A percentile compares a stretch with the other conserved stretches of the same genome.
These are phyloP conservation scores for Solanum pinnatisectum DNA, from an alignment of 257 asterid species.

Conservation along the genomic window DNA sequence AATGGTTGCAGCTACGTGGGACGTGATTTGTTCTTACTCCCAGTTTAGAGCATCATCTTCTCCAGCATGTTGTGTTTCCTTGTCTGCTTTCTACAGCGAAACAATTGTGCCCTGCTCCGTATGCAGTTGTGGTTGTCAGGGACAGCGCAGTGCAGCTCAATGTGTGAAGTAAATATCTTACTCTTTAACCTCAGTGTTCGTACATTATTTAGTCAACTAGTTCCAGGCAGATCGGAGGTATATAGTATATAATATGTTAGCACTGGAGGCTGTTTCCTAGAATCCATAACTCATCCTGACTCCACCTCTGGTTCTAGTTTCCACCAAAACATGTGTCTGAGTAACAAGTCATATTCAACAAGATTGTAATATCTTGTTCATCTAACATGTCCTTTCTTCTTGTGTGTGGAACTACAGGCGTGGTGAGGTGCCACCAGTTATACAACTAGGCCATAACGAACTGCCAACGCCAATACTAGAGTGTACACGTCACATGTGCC, in stretches of 20 bases:
- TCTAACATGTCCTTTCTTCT: neutral
- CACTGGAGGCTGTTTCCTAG: neutral
- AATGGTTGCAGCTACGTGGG: conserved; percentile 53
- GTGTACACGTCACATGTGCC: conserved; percentile 72
- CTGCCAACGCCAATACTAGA: conserved; percentile 31
- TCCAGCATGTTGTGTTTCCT: conserved; percentile 68
- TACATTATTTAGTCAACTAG: neutral
- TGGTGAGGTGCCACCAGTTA: conserved; percentile 32
- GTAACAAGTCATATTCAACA: neutral
- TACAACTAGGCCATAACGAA: conserved; percentile 31
- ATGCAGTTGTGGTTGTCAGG: conserved; percentile 70
- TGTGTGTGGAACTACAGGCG: conserved; percentile 9
- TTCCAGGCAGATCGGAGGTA: neutral
- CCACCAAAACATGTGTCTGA: neutral
- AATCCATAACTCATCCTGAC: neutral
- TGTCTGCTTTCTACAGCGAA: conserved; percentile 64
- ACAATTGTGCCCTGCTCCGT: conserved; percentile 53
- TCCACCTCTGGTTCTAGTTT: neutral
- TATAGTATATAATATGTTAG: neutral
- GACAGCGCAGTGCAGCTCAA: conserved; percentile 12
- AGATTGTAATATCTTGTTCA: neutral
- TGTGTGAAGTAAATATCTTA: conserved; percentile 40
- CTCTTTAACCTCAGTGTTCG: neutral
- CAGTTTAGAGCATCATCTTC: conserved; percentile 52
- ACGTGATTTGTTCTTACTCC: conserved; percentile 64